These are phyloP conservation scores for Euptelea pleiosperma DNA, from an alignment of 164 flowering plant genomes.

Conservation along the genomic window DNA sequence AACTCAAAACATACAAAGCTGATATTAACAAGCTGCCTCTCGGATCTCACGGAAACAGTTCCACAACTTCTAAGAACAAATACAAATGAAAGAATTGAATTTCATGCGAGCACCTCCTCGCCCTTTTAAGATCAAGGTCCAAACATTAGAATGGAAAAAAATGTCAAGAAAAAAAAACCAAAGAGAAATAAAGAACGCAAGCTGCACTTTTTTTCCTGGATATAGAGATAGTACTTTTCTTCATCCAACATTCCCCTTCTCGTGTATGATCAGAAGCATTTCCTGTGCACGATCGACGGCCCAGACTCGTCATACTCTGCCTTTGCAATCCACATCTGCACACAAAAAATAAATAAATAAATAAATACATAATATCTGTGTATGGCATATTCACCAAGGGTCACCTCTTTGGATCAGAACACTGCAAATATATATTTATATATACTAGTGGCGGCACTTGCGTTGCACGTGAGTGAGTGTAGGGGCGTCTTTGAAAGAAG, in stretches of 20 bases:
- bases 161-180: slow-evolving; percentile 7
- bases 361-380: neutral
- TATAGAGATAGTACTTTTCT: neutral
- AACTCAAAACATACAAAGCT: slow-evolving; percentile 5
- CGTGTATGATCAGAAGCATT: slow-evolving; percentile 34
- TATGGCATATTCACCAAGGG: neutral
- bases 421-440: too few species aligned
- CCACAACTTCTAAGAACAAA: neutral
- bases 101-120: neutral
- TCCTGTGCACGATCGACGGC: slow-evolving; percentile 21
- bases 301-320: slow-evolving; percentile 20
- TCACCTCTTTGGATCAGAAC: neutral
- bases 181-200: slow-evolving; percentile 6
- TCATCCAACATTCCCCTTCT: slow-evolving; percentile 3
- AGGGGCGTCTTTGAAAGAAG: too few species aligned
- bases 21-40: slow-evolving; percentile 10
- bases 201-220: slow-evolving; percentile 21
- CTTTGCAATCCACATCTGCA: slow-evolving; percentile 49
- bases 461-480: too few species aligned
- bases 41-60: slow-evolving; percentile 7
- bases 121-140: slow-evolving; percentile 8
- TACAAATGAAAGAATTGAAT: slow-evolving; percentile 12
- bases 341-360: neutral
- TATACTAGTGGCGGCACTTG: too few species aligned
- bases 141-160: slow-evolving; percentile 7